Conservation (phyloP, 2,329 filamentous ascomycete genomes). For the Grosmannia penicillata region DNA sequence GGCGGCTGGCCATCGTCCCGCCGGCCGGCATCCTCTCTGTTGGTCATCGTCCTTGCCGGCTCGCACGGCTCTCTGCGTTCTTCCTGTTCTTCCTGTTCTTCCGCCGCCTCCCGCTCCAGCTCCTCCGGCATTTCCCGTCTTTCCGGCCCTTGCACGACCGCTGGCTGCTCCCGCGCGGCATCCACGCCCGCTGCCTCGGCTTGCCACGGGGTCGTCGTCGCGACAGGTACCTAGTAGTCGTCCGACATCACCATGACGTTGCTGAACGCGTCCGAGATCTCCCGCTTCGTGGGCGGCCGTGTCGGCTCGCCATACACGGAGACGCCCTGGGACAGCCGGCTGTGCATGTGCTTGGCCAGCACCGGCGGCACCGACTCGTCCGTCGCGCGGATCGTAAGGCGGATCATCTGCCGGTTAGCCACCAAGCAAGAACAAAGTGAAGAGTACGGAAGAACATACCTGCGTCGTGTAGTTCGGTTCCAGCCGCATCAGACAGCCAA, state of each 20-base stretch:
- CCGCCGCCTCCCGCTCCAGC: not conserved
- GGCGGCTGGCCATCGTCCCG: not conserved
- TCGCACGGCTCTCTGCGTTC: not conserved
- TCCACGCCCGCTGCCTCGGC: not conserved
- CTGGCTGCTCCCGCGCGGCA: not conserved
- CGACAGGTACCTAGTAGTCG: conserved; percentile 3
- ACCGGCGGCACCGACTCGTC: conserved; percentile 76
- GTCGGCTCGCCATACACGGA: conserved; percentile 24
- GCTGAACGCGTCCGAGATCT: conserved; percentile 40
- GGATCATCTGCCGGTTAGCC: conserved; percentile 64
- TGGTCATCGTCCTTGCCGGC: too few relatives aligned
- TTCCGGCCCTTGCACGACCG: not conserved
- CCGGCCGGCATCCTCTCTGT: not conserved
- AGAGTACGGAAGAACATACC: conserved; percentile 38
- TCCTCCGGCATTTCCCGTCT: not conserved
- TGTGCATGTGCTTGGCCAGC: conserved; percentile 76
- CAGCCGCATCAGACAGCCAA: conserved; percentile 80
- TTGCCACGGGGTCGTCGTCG: not conserved
- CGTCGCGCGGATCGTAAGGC: conserved; percentile 83
- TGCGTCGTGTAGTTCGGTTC: conserved; percentile 88
- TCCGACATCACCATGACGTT: conserved; percentile 34
- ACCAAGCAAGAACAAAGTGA: not conserved
- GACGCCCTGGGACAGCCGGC: conserved; percentile 48
- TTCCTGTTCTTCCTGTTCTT: not conserved
- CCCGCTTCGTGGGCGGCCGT: conserved; percentile 26